Percentiles rank a stretch among this genome's conserved stretches.
Evolutionary conservation across 2,329 filamentous ascomycete species (phyloP).

Genomic region (Monosporascus cannonballus): DNA sequence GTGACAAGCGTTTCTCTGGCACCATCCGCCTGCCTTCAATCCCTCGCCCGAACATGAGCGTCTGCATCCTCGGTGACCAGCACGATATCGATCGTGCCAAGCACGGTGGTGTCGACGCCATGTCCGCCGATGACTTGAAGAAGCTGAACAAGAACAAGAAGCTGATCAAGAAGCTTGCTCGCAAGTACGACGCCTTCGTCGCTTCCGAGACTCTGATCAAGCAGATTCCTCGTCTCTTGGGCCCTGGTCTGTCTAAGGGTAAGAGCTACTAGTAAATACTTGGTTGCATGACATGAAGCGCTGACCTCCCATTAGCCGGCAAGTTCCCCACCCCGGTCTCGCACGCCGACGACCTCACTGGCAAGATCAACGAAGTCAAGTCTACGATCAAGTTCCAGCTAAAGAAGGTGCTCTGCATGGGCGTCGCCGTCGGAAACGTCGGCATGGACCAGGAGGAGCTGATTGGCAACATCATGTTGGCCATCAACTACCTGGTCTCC

Average conservation of each 20-base stretch:
- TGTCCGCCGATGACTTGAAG: constrained; percentile 98
- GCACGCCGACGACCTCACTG: constrained; percentile 86
- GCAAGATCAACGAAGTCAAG: constrained; percentile 99
- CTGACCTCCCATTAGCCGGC: constrained; percentile 58
- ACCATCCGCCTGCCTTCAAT: constrained; percentile 92
- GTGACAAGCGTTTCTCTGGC: constrained; percentile 99
- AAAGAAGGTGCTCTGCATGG: constrained; percentile 99
- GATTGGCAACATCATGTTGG: constrained; percentile 97
- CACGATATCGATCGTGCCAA: constrained; percentile 99
- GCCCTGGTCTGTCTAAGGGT: constrained; percentile 97
- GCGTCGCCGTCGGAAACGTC: constrained; percentile 98
- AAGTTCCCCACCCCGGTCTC: constrained; percentile 99
- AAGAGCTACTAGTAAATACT: constrained; percentile 26
- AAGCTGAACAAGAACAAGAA: constrained; percentile 99
- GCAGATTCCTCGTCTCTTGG: constrained; percentile 99
- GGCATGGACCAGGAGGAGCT: constrained; percentile 95
- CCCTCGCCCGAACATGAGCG: constrained; percentile 63
- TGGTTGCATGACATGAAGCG: no score
- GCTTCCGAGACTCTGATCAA: constrained; percentile 97
- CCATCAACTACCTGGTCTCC: constrained; percentile 99
- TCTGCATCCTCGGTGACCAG: constrained; percentile 60
- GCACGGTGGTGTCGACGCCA: constrained; percentile 97
- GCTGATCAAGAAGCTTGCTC: constrained; percentile 99
- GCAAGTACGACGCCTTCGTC: constrained; percentile 99
- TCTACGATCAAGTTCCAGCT: constrained; percentile 99